These are phyloP conservation scores for Trichoderma oligosporum DNA, from an alignment of 2,329 filamentous ascomycete genomes.

Conservation along the genomic window DNA sequence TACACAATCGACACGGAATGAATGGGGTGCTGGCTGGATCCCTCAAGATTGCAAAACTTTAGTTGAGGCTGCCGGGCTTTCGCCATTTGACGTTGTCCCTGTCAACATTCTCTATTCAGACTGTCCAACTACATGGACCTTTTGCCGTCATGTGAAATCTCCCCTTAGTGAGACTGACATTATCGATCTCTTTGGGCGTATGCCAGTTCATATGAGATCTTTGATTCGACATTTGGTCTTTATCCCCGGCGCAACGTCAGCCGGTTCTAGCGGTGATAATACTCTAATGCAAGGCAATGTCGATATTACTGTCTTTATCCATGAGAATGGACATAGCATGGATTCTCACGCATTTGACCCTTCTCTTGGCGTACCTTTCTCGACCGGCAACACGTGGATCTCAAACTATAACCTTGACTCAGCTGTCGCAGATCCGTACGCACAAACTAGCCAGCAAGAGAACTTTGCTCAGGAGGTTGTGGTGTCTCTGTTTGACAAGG, in stretches of 20 bases:
- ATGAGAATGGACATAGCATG: constrained; percentile 24
- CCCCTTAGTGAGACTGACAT: constrained; percentile 25
- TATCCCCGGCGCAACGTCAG: constrained; percentile 21
- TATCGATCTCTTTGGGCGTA: constrained; percentile 29
- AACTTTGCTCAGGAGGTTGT: constrained; percentile 28
- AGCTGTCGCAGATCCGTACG: constrained; percentile 23
- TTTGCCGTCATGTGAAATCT: constrained; percentile 31
- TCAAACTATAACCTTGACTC: constrained; percentile 24
- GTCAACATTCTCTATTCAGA: constrained; percentile 30
- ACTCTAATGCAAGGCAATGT: constrained; percentile 22
- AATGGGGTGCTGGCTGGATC: constrained; percentile 26
- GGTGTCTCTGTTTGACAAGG: constrained; percentile 27
- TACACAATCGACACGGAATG: constrained; percentile 19
- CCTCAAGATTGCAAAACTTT: constrained; percentile 24
- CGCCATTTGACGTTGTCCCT: constrained; percentile 24
- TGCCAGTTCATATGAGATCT: constrained; percentile 30
- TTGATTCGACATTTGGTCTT: constrained; percentile 26
- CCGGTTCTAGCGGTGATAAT: constrained; percentile 19
- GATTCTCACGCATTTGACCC: constrained; percentile 24
- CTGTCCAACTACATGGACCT: constrained; percentile 30
- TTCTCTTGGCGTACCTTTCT: constrained; percentile 11
- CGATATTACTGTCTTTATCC: constrained; percentile 20
- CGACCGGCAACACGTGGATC: constrained; percentile 21
- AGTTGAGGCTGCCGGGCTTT: background rate
- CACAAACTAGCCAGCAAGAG: constrained; percentile 24